Base-by-base conservation (phyloP, 2,329 filamentous ascomycete species). In the Escovopsis sp. region DNA sequence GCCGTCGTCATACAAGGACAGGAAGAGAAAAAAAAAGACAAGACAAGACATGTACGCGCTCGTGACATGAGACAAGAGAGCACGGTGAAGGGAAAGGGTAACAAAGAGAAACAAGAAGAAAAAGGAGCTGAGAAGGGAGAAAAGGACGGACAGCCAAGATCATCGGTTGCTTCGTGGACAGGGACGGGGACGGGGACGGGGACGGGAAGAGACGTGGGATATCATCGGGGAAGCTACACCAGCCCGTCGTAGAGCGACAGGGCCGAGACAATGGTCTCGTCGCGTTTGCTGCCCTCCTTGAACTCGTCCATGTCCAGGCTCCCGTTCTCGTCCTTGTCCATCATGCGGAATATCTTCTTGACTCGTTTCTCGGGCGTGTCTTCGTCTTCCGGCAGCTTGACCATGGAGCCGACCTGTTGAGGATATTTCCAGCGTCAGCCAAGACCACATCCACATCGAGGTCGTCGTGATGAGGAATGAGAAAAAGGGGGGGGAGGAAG, bases 241-340 rank as follows among this genome's bases (percentile, higher is more conserved):
- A 98, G 68, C 23, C 91, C 91, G 59, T 98, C 91, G 58, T 98
- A 98, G 50, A 98, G 72, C 45, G 88, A 95, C 57, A 98, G 70
- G 32, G 91, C 91, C 43, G 89, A 96, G 45, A 98, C 91, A 59
- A 98, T 98, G 9, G 91, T 98, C 69, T 96, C 89, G 65, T 98
- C 91, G 46, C 88, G 84, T 72, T 96, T 95, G 69, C 87, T 94
- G 53, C 91, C 91, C 67, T 98, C 91, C 68, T 96, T 96, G 73
- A 98, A 98, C 63, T 98, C 91, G 47, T 88, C 82, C 75, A 95
- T 89, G 61, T 96, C 89, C 55, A 98, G 68, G 58, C 85, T 93
- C 54, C 89, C 91, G 60, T 96, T 96, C 69, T 96, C 89, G 62
- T 98, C 91, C 74, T 98, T 98, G 72, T 98, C 91, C 91, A 98